Evolutionary conservation across 768 basidiomycete species (phyloP).

Genomic region (Rhodotorula kratochvilovae): DNA sequence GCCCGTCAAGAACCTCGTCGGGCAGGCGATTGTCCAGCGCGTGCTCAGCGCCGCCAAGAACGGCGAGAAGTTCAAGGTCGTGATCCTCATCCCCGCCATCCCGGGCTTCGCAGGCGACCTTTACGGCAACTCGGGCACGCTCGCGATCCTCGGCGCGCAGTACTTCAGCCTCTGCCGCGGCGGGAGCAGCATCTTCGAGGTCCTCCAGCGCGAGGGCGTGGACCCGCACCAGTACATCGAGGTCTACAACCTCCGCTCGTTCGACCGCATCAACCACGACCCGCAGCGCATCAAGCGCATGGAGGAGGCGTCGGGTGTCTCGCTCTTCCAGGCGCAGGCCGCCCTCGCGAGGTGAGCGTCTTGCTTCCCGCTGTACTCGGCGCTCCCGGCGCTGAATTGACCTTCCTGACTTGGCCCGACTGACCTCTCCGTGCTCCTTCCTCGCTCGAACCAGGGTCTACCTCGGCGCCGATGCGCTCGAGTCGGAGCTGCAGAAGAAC

Average conservation of each 20-base stretch:
- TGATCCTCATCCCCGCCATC: slow-evolving; percentile 82
- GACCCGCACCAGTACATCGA: slow-evolving; percentile 64
- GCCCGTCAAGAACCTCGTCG: slow-evolving; percentile 76
- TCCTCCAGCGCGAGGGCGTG: slow-evolving; percentile 30
- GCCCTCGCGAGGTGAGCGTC: slow-evolving; percentile 54
- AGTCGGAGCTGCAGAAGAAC: slow-evolving; percentile 36
- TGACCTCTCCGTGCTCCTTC: too few relatives aligned
- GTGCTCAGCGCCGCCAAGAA: slow-evolving; percentile 72
- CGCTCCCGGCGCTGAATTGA: too few relatives aligned
- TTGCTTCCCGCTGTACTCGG: neutral
- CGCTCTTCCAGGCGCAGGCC: slow-evolving; percentile 78
- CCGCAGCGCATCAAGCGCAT: slow-evolving; percentile 59
- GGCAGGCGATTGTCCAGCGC: slow-evolving; percentile 71
- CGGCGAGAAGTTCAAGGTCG: slow-evolving; percentile 73
- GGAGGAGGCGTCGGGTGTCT: slow-evolving; percentile 69
- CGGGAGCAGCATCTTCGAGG: slow-evolving; percentile 58
- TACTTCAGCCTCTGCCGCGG: slow-evolving; percentile 68
- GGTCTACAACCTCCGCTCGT: slow-evolving; percentile 87
- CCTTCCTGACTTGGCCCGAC: neutral
- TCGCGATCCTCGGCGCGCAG: slow-evolving; percentile 39
- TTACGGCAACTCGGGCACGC: slow-evolving; percentile 30
- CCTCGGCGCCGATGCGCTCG: slow-evolving; percentile 34
- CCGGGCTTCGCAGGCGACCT: slow-evolving; percentile 81
- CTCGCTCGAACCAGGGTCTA: slow-evolving; percentile 47
- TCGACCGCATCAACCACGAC: slow-evolving; percentile 61